Conservation (phyloP, 2,329 filamentous ascomycete species). For the Colletotrichum sublineola region DNA sequence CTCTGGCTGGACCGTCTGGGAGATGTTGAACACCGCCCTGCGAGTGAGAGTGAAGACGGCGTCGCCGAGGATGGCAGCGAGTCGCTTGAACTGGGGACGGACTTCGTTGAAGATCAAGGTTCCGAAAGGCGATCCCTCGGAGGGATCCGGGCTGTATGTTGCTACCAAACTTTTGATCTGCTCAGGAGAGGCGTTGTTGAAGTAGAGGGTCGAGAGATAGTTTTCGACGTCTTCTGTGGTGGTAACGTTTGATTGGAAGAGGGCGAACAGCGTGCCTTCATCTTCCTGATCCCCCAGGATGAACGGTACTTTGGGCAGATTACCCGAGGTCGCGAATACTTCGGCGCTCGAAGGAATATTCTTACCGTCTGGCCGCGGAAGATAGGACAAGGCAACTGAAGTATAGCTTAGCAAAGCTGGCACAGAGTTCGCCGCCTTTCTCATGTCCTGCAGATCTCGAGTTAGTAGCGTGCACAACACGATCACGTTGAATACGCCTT, state of each 20-base stretch:
- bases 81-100: slow-evolving; percentile 75
- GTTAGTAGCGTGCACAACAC: slow-evolving; percentile 67
- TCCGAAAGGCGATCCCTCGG: slow-evolving; percentile 71
- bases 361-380: slow-evolving; percentile 71
- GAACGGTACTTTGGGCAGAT: slow-evolving; percentile 70
- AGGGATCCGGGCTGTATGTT: slow-evolving; percentile 64
- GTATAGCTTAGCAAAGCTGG: slow-evolving; percentile 68
- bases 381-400: slow-evolving; percentile 70
- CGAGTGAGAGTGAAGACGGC: slow-evolving; percentile 63
- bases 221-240: slow-evolving; percentile 62
- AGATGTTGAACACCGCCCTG: slow-evolving; percentile 60
- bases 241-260: slow-evolving; percentile 71
- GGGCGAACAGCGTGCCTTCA: slow-evolving; percentile 74
- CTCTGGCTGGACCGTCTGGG: slow-evolving; percentile 55
- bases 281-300: slow-evolving; percentile 76
- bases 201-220: slow-evolving; percentile 68
- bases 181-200: slow-evolving; percentile 45
- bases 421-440: slow-evolving; percentile 68
- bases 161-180: slow-evolving; percentile 63
- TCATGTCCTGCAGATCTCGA: slow-evolving; percentile 64
- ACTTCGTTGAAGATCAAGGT: slow-evolving; percentile 69
- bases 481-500: slow-evolving; percentile 57
- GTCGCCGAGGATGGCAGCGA: slow-evolving; percentile 74
- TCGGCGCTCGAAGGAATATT: slow-evolving; percentile 68
- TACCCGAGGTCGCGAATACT: slow-evolving; percentile 57